These are phyloP conservation scores for Isabelozyma gotoi DNA, from an alignment of 805 yeast species.

Conservation along the genomic window DNA sequence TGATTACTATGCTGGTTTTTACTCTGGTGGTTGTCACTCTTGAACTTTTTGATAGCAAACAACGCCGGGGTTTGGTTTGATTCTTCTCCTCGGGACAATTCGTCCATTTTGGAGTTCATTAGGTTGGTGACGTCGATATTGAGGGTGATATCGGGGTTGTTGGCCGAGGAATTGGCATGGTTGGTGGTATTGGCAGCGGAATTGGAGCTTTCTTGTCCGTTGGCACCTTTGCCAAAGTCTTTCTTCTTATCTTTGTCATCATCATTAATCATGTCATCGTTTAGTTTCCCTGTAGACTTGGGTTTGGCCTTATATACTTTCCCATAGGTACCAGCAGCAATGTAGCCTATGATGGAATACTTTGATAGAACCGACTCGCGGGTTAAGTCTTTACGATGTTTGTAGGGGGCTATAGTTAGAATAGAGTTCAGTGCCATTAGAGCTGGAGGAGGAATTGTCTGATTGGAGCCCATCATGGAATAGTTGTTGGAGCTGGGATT, in stretches of 20 bases:
- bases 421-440: constrained; percentile 41
- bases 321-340: constrained; percentile 98
- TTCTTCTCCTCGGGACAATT: constrained; percentile 7
- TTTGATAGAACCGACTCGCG: constrained; percentile 77
- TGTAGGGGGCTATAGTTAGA: constrained; percentile 43
- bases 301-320: constrained; percentile 86
- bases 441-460: constrained; percentile 31
- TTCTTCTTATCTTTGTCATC: constrained; percentile 6
- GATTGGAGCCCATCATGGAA: background rate
- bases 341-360: constrained; percentile 88
- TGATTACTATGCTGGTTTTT: constrained; percentile 32
- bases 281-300: constrained; percentile 16
- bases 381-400: constrained; percentile 56
- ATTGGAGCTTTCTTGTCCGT: no score
- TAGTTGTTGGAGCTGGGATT: background rate
- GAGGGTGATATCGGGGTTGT: background rate
- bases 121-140: background rate
- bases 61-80: constrained; percentile 24
- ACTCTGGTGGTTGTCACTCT: constrained; percentile 62
- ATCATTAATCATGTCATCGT: constrained; percentile 7
- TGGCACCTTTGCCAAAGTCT: background rate
- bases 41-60: constrained; percentile 93
- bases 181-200: background rate
- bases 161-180: background rate
- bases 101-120: constrained; percentile 2